Percentiles rank a stretch among this genome's conserved stretches.
These are phyloP conservation scores for Ophiostoma himal-ulmi DNA, from an alignment of 2,329 filamentous ascomycete genomes.

Conservation along the genomic window DNA sequence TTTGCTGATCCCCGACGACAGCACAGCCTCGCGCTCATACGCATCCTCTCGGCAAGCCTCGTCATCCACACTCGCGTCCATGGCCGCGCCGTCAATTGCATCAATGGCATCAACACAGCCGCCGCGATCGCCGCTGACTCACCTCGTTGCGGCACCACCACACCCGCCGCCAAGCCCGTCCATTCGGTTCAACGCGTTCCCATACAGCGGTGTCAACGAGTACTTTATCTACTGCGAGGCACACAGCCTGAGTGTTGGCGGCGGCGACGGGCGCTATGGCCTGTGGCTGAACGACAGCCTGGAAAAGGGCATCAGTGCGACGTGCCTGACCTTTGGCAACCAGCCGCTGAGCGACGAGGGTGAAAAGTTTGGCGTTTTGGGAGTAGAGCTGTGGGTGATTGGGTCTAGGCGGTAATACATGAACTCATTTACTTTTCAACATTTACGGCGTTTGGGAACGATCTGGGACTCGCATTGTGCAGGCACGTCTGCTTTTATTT, in stretches of 20 bases:
- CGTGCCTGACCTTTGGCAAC: conserved; percentile 89
- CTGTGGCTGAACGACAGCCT: conserved; percentile 87
- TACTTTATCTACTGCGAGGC: conserved; percentile 93
- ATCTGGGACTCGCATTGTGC: background rate
- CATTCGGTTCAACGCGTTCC: conserved; percentile 94
- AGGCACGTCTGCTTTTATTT: background rate
- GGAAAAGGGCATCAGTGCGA: conserved; percentile 74
- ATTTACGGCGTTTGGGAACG: conserved; percentile 1
- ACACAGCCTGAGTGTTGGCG: conserved; percentile 78
- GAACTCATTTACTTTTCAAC: background rate
- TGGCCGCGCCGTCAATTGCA: conserved; percentile 28
- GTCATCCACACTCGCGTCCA: conserved; percentile 37
- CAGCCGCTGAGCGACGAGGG: conserved; percentile 90
- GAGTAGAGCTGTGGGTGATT: conserved; percentile 90
- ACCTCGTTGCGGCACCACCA: conserved; percentile 8
- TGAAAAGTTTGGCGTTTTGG: conserved; percentile 82
- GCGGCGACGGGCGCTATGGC: conserved; percentile 83
- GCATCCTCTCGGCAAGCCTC: background rate
- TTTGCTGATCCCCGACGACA: background rate
- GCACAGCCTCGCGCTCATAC: background rate
- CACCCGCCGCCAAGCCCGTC: conserved; percentile 56
- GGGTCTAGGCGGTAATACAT: conserved; percentile 39
- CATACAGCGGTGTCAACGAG: conserved; percentile 92
- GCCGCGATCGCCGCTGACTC: background rate
- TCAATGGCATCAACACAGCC: conserved; percentile 20